A percentile compares a stretch with the other conserved stretches of the same genome.
Conservation (phyloP, 768 basidiomycete species). For the Ramaria sp. region DNA sequence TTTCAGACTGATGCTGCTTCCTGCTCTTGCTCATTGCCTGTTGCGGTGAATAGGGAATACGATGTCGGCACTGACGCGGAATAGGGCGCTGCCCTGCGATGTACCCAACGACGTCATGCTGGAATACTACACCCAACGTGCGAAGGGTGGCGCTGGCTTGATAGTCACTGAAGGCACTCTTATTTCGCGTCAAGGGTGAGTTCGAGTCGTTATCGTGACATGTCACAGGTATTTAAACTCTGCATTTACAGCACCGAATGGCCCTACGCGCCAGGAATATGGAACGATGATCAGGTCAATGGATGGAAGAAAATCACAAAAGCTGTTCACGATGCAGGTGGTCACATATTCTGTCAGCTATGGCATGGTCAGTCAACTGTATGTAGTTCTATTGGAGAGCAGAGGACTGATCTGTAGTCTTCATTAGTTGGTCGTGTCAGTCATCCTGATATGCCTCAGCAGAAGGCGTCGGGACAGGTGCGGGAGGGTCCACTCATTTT, state of each 20-base stretch:
- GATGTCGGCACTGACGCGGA: constrained; percentile 33
- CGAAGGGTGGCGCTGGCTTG: constrained; percentile 27
- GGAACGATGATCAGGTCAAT: constrained; percentile 31
- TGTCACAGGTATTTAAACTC: not conserved
- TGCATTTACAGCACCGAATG: constrained; percentile 27
- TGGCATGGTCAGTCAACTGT: constrained; percentile 26
- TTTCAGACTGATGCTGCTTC: not conserved
- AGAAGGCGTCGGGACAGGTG: constrained; percentile 26
- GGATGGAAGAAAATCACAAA: constrained; percentile 39
- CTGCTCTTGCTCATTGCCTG: not conserved
- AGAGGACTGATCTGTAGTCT: not conserved
- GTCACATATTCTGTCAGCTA: constrained; percentile 34
- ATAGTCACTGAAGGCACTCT: constrained; percentile 31
- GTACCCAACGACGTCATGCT: constrained; percentile 29
- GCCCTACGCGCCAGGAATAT: constrained; percentile 37
- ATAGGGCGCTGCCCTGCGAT: constrained; percentile 23
- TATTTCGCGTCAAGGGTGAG: constrained; percentile 32
- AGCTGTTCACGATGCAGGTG: constrained; percentile 35
- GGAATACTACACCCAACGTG: constrained; percentile 33
- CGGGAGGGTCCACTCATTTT: not conserved
- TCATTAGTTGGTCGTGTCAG: constrained; percentile 24
- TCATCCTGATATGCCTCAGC: constrained; percentile 29
- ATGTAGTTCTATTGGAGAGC: not conserved
- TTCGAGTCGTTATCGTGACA: not conserved
- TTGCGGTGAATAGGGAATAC: constrained; percentile 13